Evolutionary conservation across 805 yeast genomes (phyloP).

Genomic region (Martiniozyma abietophila): DNA sequence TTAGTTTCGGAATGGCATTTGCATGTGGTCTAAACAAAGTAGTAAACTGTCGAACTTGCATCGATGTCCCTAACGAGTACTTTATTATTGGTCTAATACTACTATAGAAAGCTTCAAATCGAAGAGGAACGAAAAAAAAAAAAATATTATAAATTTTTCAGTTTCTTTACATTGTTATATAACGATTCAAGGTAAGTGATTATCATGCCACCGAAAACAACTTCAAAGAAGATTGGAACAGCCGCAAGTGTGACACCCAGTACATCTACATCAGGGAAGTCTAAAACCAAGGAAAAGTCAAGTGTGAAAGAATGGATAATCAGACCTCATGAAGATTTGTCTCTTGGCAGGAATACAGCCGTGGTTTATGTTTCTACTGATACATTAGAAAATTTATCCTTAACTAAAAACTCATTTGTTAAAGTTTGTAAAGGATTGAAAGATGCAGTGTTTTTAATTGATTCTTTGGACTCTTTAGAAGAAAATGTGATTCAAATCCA

Average conservation of each 20-base stretch:
- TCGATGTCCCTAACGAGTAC: too few relatives aligned
- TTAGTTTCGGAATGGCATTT: too few relatives aligned
- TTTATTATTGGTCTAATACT: too few relatives aligned
- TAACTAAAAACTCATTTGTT: slow-evolving; percentile 20
- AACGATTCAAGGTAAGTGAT: background rate
- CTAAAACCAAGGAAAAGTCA: slow-evolving; percentile 14
- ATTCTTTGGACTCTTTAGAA: slow-evolving; percentile 16
- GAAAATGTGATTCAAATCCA: slow-evolving; percentile 24
- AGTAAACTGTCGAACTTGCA: too few relatives aligned
- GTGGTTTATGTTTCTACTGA: slow-evolving; percentile 20
- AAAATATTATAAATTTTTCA: background rate
- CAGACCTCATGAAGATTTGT: slow-evolving; percentile 16
- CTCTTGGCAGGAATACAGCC: slow-evolving; percentile 11
- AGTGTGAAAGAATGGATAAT: slow-evolving; percentile 20
- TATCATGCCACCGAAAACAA: slow-evolving; percentile 21
- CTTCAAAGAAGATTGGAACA: slow-evolving; percentile 11
- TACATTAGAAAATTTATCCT: slow-evolving; percentile 16
- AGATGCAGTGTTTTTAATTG: slow-evolving; percentile 9
- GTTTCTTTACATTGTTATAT: background rate
- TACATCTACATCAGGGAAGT: slow-evolving; percentile 5
- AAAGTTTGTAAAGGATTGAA: slow-evolving; percentile 20
- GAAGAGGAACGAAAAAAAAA: background rate
- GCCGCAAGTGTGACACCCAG: slow-evolving; percentile 2
- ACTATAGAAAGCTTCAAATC: background rate
- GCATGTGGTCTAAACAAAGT: slow-evolving; percentile 1